Conservation (phyloP, 176 grass and related monocot species). For the Oryza meyeriana region DNA sequence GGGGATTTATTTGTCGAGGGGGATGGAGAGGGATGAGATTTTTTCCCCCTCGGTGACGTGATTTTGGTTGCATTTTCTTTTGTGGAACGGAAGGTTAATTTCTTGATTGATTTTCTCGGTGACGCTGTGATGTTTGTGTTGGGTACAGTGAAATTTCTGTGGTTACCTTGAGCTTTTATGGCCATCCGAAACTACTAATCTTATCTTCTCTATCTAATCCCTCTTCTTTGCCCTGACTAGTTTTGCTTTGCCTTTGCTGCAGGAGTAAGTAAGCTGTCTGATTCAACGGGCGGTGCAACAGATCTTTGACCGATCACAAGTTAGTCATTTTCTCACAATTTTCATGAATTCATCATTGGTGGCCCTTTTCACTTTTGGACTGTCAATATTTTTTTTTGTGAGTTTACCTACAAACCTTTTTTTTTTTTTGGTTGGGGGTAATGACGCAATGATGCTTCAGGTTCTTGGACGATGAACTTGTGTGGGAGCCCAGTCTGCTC, state of each 20-base stretch:
- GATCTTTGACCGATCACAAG: slow-evolving; percentile 29
- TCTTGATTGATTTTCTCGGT: neutral
- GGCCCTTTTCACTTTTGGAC: neutral
- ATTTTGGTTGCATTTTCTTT: neutral
- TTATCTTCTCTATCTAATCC: neutral
- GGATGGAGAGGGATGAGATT: too few species aligned
- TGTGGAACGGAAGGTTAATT: too few species aligned
- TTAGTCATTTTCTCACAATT: slow-evolving; percentile 1
- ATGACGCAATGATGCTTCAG: slow-evolving; percentile 23
- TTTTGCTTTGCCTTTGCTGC: neutral
- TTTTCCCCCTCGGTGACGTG: too few species aligned
- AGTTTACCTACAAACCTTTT: neutral
- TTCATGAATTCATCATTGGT: neutral
- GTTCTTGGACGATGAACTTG: slow-evolving; percentile 38
- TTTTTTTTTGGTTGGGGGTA: neutral
- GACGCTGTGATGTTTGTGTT: slow-evolving; percentile 4
- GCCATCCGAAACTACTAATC: neutral
- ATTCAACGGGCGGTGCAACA: neutral
- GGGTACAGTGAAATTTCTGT: neutral
- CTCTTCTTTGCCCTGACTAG: neutral
- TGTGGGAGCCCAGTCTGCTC: slow-evolving; percentile 45
- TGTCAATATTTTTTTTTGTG: neutral
- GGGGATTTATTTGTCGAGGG: neutral
- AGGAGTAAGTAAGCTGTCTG: neutral
- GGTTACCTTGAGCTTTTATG: neutral